Evolutionary conservation across 352 stramenopile species (phyloP).

Genomic region (Pythium rishiriense): DNA sequence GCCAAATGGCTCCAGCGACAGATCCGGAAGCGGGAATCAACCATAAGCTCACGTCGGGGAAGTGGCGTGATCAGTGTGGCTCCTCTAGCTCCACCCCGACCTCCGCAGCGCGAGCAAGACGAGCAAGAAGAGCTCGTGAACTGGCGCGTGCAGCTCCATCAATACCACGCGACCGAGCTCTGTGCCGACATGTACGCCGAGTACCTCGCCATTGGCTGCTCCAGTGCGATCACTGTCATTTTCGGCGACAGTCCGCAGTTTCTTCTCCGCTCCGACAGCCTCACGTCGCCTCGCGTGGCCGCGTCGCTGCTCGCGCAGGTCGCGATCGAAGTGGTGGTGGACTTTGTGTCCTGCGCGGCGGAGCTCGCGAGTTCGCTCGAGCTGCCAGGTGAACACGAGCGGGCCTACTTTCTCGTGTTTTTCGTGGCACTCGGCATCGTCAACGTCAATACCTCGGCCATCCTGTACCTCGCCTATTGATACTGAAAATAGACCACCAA

Average conservation of each 20-base stretch:
- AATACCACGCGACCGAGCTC: slow-evolving; percentile 31
- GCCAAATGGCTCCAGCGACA: slow-evolving; percentile 22
- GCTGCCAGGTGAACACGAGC: neutral
- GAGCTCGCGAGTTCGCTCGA: neutral
- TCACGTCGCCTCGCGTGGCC: neutral
- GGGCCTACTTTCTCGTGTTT: slow-evolving; percentile 6
- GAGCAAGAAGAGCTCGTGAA: neutral
- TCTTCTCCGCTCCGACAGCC: neutral
- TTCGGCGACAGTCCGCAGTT: slow-evolving; percentile 37
- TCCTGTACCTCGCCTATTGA: slow-evolving; percentile 16
- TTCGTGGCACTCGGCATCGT: slow-evolving; percentile 6
- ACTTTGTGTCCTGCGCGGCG: slow-evolving; percentile 10
- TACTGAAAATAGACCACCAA: too few species aligned
- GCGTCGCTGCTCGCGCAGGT: slow-evolving; percentile 1
- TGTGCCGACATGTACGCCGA: slow-evolving; percentile 49
- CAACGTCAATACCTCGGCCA: slow-evolving; percentile 21
- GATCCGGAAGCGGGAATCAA: neutral
- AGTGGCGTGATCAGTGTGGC: too few species aligned
- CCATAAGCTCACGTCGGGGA: neutral
- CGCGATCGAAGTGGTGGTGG: slow-evolving; percentile 15
- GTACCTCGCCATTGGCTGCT: slow-evolving; percentile 47
- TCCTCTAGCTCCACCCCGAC: neutral
- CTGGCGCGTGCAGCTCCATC: neutral
- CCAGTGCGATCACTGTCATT: slow-evolving; percentile 34
- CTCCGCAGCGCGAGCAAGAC: neutral